Evolutionary conservation across 164 flowering plant species (phyloP).

Genomic region (Chimonanthus praecox): DNA sequence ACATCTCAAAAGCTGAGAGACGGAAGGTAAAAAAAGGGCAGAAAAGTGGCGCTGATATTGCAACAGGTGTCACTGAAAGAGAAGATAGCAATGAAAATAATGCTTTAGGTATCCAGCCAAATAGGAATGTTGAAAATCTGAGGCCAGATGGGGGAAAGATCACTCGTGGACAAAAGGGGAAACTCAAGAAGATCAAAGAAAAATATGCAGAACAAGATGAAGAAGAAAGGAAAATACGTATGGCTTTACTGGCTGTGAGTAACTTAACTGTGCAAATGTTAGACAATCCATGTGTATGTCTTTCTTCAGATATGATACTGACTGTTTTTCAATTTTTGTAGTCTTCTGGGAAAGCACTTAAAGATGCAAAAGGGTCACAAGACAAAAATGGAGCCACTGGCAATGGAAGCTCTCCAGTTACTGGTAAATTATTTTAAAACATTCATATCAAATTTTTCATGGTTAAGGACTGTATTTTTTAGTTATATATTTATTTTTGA

Average conservation of each 20-base stretch:
- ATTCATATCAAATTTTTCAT: no score
- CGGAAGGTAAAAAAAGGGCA: constrained; percentile 77
- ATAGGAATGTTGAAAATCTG: constrained; percentile 26
- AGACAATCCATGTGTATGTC: neutral
- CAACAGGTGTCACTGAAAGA: constrained; percentile 25
- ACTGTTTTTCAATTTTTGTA: constrained; percentile 24
- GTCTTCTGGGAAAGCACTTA: constrained; percentile 69
- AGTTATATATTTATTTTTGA: neutral
- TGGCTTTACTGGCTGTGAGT: constrained; percentile 92
- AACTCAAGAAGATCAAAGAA: constrained; percentile 92
- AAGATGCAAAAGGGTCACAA: constrained; percentile 31
- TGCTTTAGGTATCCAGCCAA: constrained; percentile 20
- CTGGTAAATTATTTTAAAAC: constrained; percentile 30
- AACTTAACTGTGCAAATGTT: constrained; percentile 3
- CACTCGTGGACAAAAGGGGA: constrained; percentile 78
- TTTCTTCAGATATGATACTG: neutral
- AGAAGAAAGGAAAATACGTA: constrained; percentile 80
- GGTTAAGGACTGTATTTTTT: no score
- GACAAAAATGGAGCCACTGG: constrained; percentile 19
- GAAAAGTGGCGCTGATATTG: constrained; percentile 24
- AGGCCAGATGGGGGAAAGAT: constrained; percentile 49
- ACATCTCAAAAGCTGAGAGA: constrained; percentile 87
- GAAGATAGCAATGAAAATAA: constrained; percentile 27
- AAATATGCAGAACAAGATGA: constrained; percentile 95
- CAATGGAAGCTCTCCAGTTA: constrained; percentile 25